Conservation (phyloP, 768 basidiomycete genomes). For the Boletus coccyginus region DNA sequence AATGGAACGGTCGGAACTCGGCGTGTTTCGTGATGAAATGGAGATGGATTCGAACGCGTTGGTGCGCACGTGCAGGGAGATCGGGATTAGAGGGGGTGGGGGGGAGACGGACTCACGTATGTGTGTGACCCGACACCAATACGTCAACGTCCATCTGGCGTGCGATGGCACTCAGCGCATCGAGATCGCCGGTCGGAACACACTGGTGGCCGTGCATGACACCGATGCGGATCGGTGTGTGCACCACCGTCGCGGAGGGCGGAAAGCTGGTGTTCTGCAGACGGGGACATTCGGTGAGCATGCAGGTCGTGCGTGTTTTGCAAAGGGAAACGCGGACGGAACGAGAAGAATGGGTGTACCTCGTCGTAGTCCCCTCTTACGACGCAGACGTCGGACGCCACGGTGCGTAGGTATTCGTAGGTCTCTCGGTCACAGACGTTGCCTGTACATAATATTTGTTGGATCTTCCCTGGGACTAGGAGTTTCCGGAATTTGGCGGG, state of each 20-base stretch:
- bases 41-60: background rate
- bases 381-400: constrained; percentile 90
- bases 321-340: background rate
- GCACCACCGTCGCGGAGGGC: constrained; percentile 73
- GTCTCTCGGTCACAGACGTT: constrained; percentile 98
- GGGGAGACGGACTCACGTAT: constrained; percentile 58
- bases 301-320: background rate
- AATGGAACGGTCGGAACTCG: background rate
- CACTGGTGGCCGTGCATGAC: constrained; percentile 93
- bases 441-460: constrained; percentile 96
- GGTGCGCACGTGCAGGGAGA: background rate
- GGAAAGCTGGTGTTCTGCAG: constrained; percentile 68
- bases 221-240: constrained; percentile 87
- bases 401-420: constrained; percentile 91
- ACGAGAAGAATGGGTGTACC: constrained; percentile 41
- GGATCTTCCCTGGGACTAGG: constrained; percentile 93
- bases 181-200: constrained; percentile 88
- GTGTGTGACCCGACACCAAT: constrained; percentile 89
- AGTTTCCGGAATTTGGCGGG: constrained; percentile 97
- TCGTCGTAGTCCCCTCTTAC: constrained; percentile 97
- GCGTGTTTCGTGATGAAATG: background rate
- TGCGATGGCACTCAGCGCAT: constrained; percentile 84
- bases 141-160: constrained; percentile 99
- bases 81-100: background rate
- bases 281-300: background rate